These are phyloP conservation scores for Plicaturopsis crispa DNA, from an alignment of 768 basidiomycete genomes.

Conservation along the genomic window DNA sequence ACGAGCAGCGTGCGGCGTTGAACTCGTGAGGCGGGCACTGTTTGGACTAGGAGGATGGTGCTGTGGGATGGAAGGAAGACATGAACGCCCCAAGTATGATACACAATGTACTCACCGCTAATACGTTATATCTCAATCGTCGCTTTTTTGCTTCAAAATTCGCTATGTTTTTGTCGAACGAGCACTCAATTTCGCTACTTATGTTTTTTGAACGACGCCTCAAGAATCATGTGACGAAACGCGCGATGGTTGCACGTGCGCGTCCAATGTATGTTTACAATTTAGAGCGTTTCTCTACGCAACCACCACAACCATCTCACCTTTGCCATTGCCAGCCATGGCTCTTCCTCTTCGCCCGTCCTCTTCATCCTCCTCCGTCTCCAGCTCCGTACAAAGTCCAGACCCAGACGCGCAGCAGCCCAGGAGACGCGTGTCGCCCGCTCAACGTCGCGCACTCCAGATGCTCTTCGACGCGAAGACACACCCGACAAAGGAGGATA, in stretches of 20 bases:
- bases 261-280: neutral
- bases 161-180: neutral
- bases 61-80: conserved; percentile 22
- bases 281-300: neutral
- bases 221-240: conserved; percentile 37
- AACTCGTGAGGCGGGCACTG: conserved; percentile 4
- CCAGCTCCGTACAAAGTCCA: no score
- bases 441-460: no score
- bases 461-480: no score
- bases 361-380: no score
- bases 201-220: conserved; percentile 31
- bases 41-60: conserved; percentile 1
- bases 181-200: conserved; percentile 17
- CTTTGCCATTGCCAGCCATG: no score
- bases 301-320: conserved; percentile 4
- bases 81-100: conserved; percentile 23
- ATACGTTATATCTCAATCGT: no score
- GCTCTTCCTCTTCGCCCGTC: no score
- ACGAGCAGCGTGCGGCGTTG: conserved; percentile 19
- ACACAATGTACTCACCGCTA: conserved; percentile 26
- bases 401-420: no score
- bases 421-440: no score
- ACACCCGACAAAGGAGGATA: no score
- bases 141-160: neutral
- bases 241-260: conserved; percentile 7